Evolutionary conservation across 805 yeast species (phyloP), one percentile per base, ranked within the genome.

Genomic region (Wickerhamiella domercqiae): DNA sequence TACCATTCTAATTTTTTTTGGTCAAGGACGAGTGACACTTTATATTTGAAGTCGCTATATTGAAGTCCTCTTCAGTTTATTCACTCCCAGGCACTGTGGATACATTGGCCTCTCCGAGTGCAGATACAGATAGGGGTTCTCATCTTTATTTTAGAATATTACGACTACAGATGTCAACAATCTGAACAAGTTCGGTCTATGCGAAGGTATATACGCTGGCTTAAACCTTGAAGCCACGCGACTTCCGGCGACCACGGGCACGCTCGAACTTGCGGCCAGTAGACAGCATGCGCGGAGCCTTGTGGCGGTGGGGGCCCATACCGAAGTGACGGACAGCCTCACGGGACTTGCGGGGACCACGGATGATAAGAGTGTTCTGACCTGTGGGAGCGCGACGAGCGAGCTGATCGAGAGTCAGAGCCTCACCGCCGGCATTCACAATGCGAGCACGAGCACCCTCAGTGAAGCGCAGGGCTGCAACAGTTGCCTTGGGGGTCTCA

Each of bases 141-240:
- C n/a, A n/a, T n/a, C n/a, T n/a, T n/a, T n/a, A n/a, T n/a, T n/a
- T n/a, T n/a, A n/a, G n/a, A n/a, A n/a, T n/a, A n/a, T n/a, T n/a
- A n/a, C n/a, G n/a, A n/a, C n/a, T n/a, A n/a, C n/a, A n/a, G n/a
- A n/a, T n/a, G n/a, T n/a, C n/a, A n/a, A n/a, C n/a, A n/a, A n/a
- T n/a, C n/a, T n/a, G n/a, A n/a, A n/a, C n/a, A n/a, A n/a, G n/a
- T n/a, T n/a, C n/a, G n/a, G n/a, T n/a, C n/a, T n/a, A n/a, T n/a
- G n/a, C n/a, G n/a, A n/a, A n/a, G n/a, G n/a, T n/a, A n/a, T n/a
- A n/a, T n/a, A n/a, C n/a, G n/a, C n/a, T n/a, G n/a, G n/a, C 55
- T 83, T 87, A 90, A 72, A 90, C 99, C 81, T 90, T 90, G 98
- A 90, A 90, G 75, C 94, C 99, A 78, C 93, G 84, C 56, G 97